These are phyloP conservation scores for Clonostachys sp. DNA, from an alignment of 2,329 filamentous ascomycete genomes.

Conservation along the genomic window DNA sequence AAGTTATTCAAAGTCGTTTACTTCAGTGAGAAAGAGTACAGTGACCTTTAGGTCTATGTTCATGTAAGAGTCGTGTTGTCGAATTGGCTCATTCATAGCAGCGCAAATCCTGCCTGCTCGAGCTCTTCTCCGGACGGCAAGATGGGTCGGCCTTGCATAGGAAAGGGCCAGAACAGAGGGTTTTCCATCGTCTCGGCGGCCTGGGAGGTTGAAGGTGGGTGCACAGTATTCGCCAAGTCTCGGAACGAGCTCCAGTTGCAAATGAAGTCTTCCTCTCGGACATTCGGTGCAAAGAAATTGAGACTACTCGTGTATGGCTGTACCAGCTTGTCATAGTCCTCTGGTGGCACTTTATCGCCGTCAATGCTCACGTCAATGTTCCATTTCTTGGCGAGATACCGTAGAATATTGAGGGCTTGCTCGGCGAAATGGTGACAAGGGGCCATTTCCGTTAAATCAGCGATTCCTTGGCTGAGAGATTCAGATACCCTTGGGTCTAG, in stretches of 20 bases:
- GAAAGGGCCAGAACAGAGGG: conserved; percentile 57
- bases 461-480: conserved; percentile 47
- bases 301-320: conserved; percentile 45
- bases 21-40: no score
- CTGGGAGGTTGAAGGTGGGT: conserved; percentile 1
- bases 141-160: conserved; percentile 54
- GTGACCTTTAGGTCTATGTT: neutral
- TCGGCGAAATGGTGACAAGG: conserved; percentile 57
- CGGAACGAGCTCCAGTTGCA: conserved; percentile 34
- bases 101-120: conserved; percentile 46
- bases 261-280: conserved; percentile 41
- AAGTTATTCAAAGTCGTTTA: no score
- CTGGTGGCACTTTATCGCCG: conserved; percentile 15
- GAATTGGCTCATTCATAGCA: conserved; percentile 16
- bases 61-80: neutral
- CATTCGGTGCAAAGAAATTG: conserved; percentile 52
- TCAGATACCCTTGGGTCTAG: conserved; percentile 33
- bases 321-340: conserved; percentile 34
- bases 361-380: conserved; percentile 45
- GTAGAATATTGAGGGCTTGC: conserved; percentile 55
- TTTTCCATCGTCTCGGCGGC: conserved; percentile 38
- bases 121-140: conserved; percentile 40
- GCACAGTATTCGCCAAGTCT: neutral
- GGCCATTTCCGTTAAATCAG: conserved; percentile 56
- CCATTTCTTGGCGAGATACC: conserved; percentile 55